Evolutionary conservation across 2,329 filamentous ascomycete species (phyloP), one percentile per base, ranked within the genome.

Genomic region (Apiospora malaysiana): DNA sequence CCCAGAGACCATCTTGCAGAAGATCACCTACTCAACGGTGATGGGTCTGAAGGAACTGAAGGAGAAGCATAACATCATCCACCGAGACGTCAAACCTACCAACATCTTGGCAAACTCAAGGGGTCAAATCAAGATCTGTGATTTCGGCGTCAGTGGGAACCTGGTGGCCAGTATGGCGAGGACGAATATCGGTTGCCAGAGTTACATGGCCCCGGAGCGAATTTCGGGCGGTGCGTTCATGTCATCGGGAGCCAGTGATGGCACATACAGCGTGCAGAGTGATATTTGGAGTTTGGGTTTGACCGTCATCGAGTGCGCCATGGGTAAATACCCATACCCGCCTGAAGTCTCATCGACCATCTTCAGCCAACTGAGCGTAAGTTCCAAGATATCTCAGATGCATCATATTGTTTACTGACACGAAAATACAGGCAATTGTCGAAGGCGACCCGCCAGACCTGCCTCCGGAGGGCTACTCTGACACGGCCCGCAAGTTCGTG

Each of bases 41-140:
- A 93, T 95, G 88, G 96, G 96, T 0, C 86, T 99, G 73, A 98
- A 97, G 84, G 91, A 92, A 25, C 84, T 99, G 72, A 99, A 99
- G 81, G 96, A 99, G 73, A 94, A 98, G 73, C 96, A 99, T 85
- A 98, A 97, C 83, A 99, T 99, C 82, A 99, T 99, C 75, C 96
- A 99, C 80, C 92, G 96, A 74, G 96, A 99, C 79, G 96, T 99
- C 74, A 99, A 99, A 82, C 96, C 96, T 1, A 99, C 96, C n/a
- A 99, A 99, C 78, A 98, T 99, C 72, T 87, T 99, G 1, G 90
- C 94, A 81, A 99, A 98, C 82, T 93, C 92, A 1, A 88, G 88
- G 56, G 96, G 96, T 0, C 94, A 98, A 79, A 88, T 98, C 85
- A 99, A 99, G 83, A 97, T 99, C 71, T 99, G 96, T 82, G 96